phyloP scores from a whole-genome alignment of 192 early-diverging fungal genomes.

The Podila minutissima region DNA sequence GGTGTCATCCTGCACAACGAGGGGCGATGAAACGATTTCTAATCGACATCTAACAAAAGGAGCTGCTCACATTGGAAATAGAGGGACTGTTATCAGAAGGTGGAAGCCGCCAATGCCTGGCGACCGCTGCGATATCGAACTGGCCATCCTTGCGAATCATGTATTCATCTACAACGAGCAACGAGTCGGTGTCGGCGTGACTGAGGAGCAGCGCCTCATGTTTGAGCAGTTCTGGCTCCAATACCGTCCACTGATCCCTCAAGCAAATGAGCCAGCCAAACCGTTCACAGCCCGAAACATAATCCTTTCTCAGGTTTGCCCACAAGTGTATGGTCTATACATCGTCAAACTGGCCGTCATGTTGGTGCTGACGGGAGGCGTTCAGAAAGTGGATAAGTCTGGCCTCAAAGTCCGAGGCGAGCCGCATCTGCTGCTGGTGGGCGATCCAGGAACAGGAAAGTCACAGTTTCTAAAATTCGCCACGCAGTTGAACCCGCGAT shows the following conservation, averaged over 20 bases:
- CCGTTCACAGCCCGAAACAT: constrained; percentile 61
- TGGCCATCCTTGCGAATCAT: constrained; percentile 70
- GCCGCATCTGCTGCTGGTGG: constrained; percentile 77
- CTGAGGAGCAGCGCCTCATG: constrained; percentile 62
- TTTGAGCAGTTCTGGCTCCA: constrained; percentile 69
- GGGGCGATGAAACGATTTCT: neutral
- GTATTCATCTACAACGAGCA: constrained; percentile 70
- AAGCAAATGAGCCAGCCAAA: neutral
- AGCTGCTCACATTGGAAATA: constrained; percentile 6
- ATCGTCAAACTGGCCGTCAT: constrained; percentile 77
- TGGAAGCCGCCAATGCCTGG: constrained; percentile 60
- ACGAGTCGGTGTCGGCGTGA: constrained; percentile 51
- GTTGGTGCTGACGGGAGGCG: constrained; percentile 77
- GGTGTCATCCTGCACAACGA: neutral
- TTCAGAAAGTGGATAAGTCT: constrained; percentile 59
- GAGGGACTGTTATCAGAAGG: constrained; percentile 68
- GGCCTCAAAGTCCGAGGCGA: constrained; percentile 79
- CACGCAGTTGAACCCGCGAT: constrained; percentile 67
- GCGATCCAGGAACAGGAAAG: constrained; percentile 84
- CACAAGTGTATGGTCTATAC: constrained; percentile 75
- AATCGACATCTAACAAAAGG: neutral
- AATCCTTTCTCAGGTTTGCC: constrained; percentile 71
- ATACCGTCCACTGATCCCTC: constrained; percentile 17
- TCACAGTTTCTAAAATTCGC: constrained; percentile 85
- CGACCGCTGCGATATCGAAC: constrained; percentile 70